Evolutionary conservation across 805 yeast genomes (phyloP), one percentile per base, ranked within the genome.

Genomic region (Komagataella kurtzmanii): DNA sequence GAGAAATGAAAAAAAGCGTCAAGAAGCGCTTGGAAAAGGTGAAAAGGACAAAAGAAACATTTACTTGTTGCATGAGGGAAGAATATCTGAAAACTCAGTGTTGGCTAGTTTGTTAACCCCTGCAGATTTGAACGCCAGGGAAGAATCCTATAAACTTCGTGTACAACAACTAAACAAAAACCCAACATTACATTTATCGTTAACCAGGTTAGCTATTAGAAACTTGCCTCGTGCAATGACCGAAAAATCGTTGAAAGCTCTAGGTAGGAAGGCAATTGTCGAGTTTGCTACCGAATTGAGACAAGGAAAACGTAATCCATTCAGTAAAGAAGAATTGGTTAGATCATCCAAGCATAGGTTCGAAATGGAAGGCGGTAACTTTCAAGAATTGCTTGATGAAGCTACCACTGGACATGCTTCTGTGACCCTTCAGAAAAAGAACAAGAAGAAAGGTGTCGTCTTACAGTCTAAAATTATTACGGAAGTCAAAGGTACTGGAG

Each of bases 191-290:
- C 98, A 91, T 73, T 71, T 93, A 54, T 88, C 97, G n/a, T 71
- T 91, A 68, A 91, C 98, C 1, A 81, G 99, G 72, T 77, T 93
- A 64, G 99, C 99, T 7, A 79, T 93, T 53, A 79, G 99, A 69
- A 93, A 93, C 64, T 68, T 93, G 50, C 99, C 99, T 47, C 80
- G 98, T 65, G 82, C 95, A 12, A 82, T 93, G 93, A 85, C 80
- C 54, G 87, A 84, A 55, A 88, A 87, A 65, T 82, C 95, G 0
- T 72, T 93, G 59, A 93, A 93, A 63, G 95, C 95, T 1, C 73
- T 93, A 49, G 97, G 95, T 45, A 83, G 99, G 66, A 87, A 88
- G 64, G 97, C 96, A 1, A 88, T 93, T 53, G 97, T 93, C 19
- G 85, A 85, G 60, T 93, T 91, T 70, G 97, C 98, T 12, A 85